Conservation (phyloP, 2,329 filamentous ascomycete genomes). For the Paraconiothyrium brasiliense region DNA sequence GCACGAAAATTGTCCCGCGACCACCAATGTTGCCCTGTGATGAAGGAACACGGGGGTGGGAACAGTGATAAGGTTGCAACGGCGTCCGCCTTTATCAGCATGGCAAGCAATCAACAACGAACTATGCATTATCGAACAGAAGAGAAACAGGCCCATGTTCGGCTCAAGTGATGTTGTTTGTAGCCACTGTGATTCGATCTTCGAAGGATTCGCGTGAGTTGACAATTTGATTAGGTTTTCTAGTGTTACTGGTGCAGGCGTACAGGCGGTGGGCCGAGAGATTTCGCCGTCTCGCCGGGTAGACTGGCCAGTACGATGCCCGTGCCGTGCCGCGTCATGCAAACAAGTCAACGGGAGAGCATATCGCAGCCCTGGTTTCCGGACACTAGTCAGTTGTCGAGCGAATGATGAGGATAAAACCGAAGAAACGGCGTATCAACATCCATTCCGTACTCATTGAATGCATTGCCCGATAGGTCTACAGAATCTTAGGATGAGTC, state of each 20-base stretch:
- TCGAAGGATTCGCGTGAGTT: not conserved
- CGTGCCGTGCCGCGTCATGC: conserved; percentile 2
- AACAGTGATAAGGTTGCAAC: not conserved
- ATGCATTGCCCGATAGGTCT: not conserved
- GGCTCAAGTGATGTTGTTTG: not conserved
- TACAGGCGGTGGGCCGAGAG: not conserved
- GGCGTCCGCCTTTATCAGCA: not conserved
- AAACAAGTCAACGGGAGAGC: not conserved
- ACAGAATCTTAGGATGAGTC: not conserved
- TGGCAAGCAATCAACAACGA: not conserved
- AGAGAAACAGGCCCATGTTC: not conserved
- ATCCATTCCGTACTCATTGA: conserved; percentile 3
- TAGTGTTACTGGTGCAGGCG: not conserved
- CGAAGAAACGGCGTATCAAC: not conserved
- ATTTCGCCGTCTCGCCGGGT: not conserved
- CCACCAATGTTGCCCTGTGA: conserved; percentile 8
- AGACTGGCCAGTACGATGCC: not conserved
- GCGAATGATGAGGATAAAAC: not conserved
- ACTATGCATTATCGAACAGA: not conserved
- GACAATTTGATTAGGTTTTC: not conserved
- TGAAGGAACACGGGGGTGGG: not conserved
- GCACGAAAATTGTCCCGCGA: not conserved
- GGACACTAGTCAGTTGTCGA: not conserved
- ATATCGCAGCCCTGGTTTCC: not conserved
- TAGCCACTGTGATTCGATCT: not conserved